Conservation (phyloP, 2,329 filamentous ascomycete genomes). For the Colletotrichum sp. region DNA sequence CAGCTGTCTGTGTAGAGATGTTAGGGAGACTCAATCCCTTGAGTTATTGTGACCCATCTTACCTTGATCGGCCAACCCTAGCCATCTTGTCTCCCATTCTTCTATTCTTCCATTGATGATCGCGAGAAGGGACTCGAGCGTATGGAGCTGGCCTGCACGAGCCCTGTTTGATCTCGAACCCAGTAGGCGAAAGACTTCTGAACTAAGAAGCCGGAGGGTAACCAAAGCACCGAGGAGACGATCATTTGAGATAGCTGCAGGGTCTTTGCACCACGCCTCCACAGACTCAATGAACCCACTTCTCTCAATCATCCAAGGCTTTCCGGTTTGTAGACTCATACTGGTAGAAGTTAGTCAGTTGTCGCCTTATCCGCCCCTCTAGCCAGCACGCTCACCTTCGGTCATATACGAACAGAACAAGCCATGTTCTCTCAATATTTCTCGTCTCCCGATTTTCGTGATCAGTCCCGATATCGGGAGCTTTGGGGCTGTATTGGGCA, state of each 20-base stretch:
- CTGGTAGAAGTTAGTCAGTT: conserved; percentile 21
- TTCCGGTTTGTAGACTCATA: conserved; percentile 44
- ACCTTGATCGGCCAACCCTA: conserved; percentile 5
- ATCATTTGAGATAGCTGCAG: conserved; percentile 34
- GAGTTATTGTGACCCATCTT: background rate
- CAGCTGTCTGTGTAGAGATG: conserved; percentile 19
- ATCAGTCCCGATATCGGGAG: background rate
- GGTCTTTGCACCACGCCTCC: conserved; percentile 36
- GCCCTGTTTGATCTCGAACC: conserved; percentile 18
- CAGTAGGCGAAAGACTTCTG: conserved; percentile 33
- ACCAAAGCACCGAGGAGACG: conserved; percentile 40
- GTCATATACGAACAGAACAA: conserved; percentile 6
- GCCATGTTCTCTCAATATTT: conserved; percentile 5
- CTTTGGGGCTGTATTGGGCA: conserved; percentile 1
- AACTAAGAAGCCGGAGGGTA: conserved; percentile 37
- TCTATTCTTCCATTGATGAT: conserved; percentile 28
- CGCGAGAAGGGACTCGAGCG: conserved; percentile 27
- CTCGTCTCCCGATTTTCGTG: background rate
- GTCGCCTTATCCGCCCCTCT: accelerated
- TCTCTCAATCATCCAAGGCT: conserved; percentile 46
- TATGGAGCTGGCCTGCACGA: conserved; percentile 19
- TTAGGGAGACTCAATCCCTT: background rate
- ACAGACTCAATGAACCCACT: conserved; percentile 39
- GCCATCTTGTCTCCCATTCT: conserved; percentile 26
- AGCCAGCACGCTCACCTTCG: background rate